Base-by-base conservation (phyloP, 805 yeast genomes). In the Saccharomyces jurei region DNA sequence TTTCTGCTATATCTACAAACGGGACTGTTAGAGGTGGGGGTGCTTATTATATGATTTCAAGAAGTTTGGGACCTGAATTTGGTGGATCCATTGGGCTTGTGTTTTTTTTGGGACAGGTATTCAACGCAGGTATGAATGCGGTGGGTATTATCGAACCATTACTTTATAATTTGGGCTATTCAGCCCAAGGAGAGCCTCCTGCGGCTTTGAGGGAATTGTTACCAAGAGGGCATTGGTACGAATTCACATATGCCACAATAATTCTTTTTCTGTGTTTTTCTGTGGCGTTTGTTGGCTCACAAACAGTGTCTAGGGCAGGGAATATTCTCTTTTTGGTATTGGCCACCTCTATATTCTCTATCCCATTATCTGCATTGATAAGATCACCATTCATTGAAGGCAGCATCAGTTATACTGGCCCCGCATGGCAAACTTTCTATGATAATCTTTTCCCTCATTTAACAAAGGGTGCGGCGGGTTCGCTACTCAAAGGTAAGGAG, bases 1-100 rank as follows among this genome's bases (percentile, higher is more conserved):
- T 94, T 55, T 87, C 96, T 53, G 99, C 99, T 1, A 94, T 94
- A 57, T 89, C 97, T 1, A 94, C 99, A 1, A 94, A 94, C 66
- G 99, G 99, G 25, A 89, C 96, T 0, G 98, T 94, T 2, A 81
- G 90, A 61, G 98, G 98, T 13, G 99, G 99, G 14, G 99, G 99
- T 50, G 97, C 98, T 0, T 94, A 94, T 68, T 94, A 90, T 64
- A 94, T 94, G 97, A 89, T 94, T 56, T 87, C 96, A 32, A 78
- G 99, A 60, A 86, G 96, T 32, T 74, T 94, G 57, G 99, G 99
- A 0, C 97, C 97, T 3, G 99, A 94, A 68, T 94, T 94, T 71
- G 99, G 99, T 28, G 99, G 99, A 3, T 87, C 97, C 3, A 92
- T 94, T 59, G 99, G 99, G 1, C 77, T 94, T 29, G 92, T 94